Evolutionary conservation across 768 basidiomycete species (phyloP), one percentile per base, ranked within the genome.

Genomic region (Boletales sp.): DNA sequence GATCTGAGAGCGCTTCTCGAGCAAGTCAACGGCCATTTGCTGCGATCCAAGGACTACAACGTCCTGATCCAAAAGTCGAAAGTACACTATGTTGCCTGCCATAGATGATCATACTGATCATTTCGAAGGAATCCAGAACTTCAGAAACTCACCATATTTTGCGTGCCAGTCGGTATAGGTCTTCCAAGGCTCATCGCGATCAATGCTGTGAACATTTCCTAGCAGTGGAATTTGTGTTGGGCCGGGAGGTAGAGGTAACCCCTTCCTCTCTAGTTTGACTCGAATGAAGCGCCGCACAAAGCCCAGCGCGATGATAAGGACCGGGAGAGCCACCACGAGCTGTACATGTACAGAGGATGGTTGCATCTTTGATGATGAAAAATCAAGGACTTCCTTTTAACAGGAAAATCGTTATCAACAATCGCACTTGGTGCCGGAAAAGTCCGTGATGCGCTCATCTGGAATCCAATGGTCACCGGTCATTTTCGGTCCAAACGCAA

Each of bases 41-140:
- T 64, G 64, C 21, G 69, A 69, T 56, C 76, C 79, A 21, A 82
- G 57, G 40, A 80, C 60, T 31, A 81, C 60, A 19, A 72, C 66
- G 8, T 62, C 65, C n/a, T 70, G 67, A 50, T 75, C 78, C 57
- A 76, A 74, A 21, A 76, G 63, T 14, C 69, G 67, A 50, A 77
- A 72, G 13, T 75, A 75, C 32, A 81, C 70, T 10, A 82, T 53
- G 1, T 72, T 59, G 1, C 75, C 72, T 75, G 32, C 13, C 34
- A 28, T 4, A 9, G 32, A 28, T 28, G 1, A 28, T 28, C 21
- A 46, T 32, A n/a, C 36, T 18, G 3, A 32, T 11, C n/a, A 2
- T 21, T 21, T 30, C 18, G 25, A 10, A 8, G 9, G 31, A 3
- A 8, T 28, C 1, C 6, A 28, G 25, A 28, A 28, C 15, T 11